Conservation (phyloP, 2,329 filamentous ascomycete species). For the Fusarium sp. region DNA sequence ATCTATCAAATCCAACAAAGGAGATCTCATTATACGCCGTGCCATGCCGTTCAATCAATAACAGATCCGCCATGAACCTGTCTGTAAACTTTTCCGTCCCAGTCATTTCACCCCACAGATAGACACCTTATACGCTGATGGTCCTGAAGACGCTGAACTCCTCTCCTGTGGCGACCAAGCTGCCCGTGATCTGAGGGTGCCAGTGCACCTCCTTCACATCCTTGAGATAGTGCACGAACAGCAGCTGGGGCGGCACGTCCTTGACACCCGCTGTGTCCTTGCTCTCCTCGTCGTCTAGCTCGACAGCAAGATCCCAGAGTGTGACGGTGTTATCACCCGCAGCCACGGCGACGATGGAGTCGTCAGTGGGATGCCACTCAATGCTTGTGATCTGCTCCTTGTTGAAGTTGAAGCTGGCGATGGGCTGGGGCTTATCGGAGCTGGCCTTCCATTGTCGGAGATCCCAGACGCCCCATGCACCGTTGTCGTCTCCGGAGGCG, state of each 20-base stretch:
- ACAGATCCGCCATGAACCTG: slow-evolving; percentile 19
- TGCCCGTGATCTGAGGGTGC: slow-evolving; percentile 94
- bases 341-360: slow-evolving; percentile 92
- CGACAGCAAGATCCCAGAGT: slow-evolving; percentile 95
- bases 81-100: slow-evolving; percentile 25
- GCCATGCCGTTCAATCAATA: slow-evolving; percentile 38
- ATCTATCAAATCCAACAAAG: slow-evolving; percentile 32
- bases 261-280: slow-evolving; percentile 85
- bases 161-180: slow-evolving; percentile 87
- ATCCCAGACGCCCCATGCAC: slow-evolving; percentile 96
- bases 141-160: slow-evolving; percentile 88
- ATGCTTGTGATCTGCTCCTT: slow-evolving; percentile 95
- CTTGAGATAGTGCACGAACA: slow-evolving; percentile 97
- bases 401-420: slow-evolving; percentile 95
- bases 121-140: slow-evolving; percentile 71
- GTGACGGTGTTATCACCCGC: slow-evolving; percentile 94
- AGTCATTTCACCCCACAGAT: background rate
- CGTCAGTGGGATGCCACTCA: slow-evolving; percentile 97
- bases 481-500: slow-evolving; percentile 91
- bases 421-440: slow-evolving; percentile 72
- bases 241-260: slow-evolving; percentile 90
- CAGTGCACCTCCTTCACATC: slow-evolving; percentile 96
- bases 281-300: slow-evolving; percentile 96
- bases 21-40: slow-evolving; percentile 35
- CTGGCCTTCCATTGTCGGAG: slow-evolving; percentile 86